phyloP scores from a whole-genome alignment of 2,329 filamentous ascomycete species.

The Rutstroemia sp. region DNA sequence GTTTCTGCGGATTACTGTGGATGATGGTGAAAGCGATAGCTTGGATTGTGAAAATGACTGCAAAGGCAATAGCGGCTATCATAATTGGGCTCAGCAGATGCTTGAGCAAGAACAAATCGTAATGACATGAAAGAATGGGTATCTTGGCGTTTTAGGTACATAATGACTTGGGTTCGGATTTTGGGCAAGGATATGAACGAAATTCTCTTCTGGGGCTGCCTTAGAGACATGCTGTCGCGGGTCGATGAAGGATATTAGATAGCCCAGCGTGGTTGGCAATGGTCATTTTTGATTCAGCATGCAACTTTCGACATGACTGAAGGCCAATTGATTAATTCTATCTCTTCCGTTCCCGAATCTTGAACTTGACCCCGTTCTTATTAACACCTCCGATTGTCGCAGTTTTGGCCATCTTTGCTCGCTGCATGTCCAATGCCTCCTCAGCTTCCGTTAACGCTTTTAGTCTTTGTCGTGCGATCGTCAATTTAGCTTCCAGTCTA shows the following conservation, averaged over 20 bases:
- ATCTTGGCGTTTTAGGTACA: slow-evolving; percentile 7
- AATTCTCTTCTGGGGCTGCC: slow-evolving; percentile 2
- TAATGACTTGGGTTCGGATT: slow-evolving; percentile 6
- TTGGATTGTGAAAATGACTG: slow-evolving; percentile 48
- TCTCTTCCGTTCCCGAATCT: slow-evolving; percentile 55
- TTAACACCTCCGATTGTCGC: slow-evolving; percentile 51
- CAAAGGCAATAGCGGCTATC: slow-evolving; percentile 46
- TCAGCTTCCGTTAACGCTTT: slow-evolving; percentile 48
- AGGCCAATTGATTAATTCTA: slow-evolving; percentile 20
- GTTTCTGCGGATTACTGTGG: slow-evolving; percentile 44
- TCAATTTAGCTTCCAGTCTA: slow-evolving; percentile 43
- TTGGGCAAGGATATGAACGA: slow-evolving; percentile 1
- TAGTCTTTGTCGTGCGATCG: slow-evolving; percentile 45
- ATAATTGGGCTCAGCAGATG: slow-evolving; percentile 45
- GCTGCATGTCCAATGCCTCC: slow-evolving; percentile 48
- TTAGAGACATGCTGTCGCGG: slow-evolving; percentile 9
- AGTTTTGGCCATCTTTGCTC: slow-evolving; percentile 59
- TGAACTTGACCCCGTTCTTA: slow-evolving; percentile 54
- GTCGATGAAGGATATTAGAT: slow-evolving; percentile 5
- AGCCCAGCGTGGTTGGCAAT: background rate
- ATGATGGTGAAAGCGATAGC: slow-evolving; percentile 50
- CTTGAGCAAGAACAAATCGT: slow-evolving; percentile 35
- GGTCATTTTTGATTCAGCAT: slow-evolving; percentile 16
- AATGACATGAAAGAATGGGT: slow-evolving; percentile 15
- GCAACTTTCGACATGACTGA: slow-evolving; percentile 24